Evolutionary conservation across 495 filamentous ascomycete genomes (phyloP).

Genomic region (Aspergillus nidulans): DNA sequence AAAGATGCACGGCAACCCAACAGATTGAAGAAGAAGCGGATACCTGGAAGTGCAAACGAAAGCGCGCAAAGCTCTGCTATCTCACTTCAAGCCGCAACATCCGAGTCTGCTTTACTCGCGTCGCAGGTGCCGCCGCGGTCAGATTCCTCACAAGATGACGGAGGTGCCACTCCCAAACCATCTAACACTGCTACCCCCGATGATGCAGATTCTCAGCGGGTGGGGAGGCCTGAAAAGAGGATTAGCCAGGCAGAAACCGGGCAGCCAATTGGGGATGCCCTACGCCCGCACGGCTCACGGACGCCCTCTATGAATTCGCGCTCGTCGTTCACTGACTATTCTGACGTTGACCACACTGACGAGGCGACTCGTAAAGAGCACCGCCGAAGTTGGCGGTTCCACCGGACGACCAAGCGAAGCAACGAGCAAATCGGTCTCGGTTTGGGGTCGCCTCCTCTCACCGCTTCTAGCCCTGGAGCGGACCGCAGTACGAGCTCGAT

Average conservation of each 20-base stretch:
- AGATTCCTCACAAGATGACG: slow-evolving; percentile 22
- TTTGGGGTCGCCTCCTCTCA: slow-evolving; percentile 44
- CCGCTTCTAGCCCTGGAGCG: slow-evolving; percentile 59
- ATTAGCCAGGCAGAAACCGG: slow-evolving; percentile 17
- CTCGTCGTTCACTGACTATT: slow-evolving; percentile 72
- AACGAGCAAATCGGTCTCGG: slow-evolving; percentile 47
- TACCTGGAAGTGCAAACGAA: slow-evolving; percentile 65
- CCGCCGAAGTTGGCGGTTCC: slow-evolving; percentile 67
- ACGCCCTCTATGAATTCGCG: slow-evolving; percentile 65
- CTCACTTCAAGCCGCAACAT: slow-evolving; percentile 53
- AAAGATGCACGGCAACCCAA: slow-evolving; percentile 65
- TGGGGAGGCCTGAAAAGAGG: slow-evolving; percentile 16
- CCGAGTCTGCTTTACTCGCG: slow-evolving; percentile 19
- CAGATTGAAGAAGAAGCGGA: slow-evolving; percentile 78
- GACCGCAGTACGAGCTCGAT: slow-evolving; percentile 67
- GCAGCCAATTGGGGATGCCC: slow-evolving; percentile 34
- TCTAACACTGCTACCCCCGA: slow-evolving; percentile 23
- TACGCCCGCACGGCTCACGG: slow-evolving; percentile 60
- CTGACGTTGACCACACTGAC: slow-evolving; percentile 68
- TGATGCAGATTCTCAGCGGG: slow-evolving; percentile 20
- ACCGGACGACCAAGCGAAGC: slow-evolving; percentile 49
- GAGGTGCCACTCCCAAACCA: slow-evolving; percentile 32
- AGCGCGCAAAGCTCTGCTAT: slow-evolving; percentile 83
- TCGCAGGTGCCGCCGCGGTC: slow-evolving; percentile 14
- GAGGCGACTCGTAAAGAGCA: slow-evolving; percentile 54